These are phyloP conservation scores for Singerocomus rubriflavus DNA, from an alignment of 1,284 basidiomycete genomes.

Conservation along the genomic window DNA sequence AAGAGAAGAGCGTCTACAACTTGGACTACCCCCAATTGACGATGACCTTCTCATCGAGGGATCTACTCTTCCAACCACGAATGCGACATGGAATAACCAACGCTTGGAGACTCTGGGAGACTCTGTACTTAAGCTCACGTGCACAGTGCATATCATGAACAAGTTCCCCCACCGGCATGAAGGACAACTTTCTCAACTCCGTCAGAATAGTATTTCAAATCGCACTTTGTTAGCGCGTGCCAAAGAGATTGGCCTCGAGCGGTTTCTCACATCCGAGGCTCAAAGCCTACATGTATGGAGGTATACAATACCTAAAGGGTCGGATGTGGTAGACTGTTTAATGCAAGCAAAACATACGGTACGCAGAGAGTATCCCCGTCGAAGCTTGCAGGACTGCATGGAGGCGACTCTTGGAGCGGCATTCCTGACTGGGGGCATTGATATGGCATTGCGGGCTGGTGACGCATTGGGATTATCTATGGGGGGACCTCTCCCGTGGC, in stretches of 20 bases:
- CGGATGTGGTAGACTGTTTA: slow-evolving; percentile 29
- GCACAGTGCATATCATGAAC: slow-evolving; percentile 74
- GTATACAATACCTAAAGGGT: slow-evolving; percentile 43
- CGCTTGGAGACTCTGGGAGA: slow-evolving; percentile 83
- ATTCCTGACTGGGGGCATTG: slow-evolving; percentile 67
- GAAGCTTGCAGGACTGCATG: slow-evolving; percentile 82
- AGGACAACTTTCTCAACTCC: slow-evolving; percentile 68
- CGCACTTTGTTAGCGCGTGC: slow-evolving; percentile 64
- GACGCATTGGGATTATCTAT: slow-evolving; percentile 64
- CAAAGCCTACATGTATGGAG: slow-evolving; percentile 59
- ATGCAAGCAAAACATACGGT: slow-evolving; percentile 30
- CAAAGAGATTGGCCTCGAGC: slow-evolving; percentile 58
- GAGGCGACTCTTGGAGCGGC: slow-evolving; percentile 78
- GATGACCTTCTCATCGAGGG: slow-evolving; percentile 65
- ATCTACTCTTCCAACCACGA: slow-evolving; percentile 64
- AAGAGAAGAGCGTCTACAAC: slow-evolving; percentile 44
- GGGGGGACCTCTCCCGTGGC: slow-evolving; percentile 66
- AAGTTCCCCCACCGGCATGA: slow-evolving; percentile 74
- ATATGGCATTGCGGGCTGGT: slow-evolving; percentile 63
- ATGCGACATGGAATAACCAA: slow-evolving; percentile 71
- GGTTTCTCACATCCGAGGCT: slow-evolving; percentile 59
- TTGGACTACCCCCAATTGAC: slow-evolving; percentile 57
- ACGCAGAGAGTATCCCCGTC: slow-evolving; percentile 48
- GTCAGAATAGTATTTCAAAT: slow-evolving; percentile 66
- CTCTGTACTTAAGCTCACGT: slow-evolving; percentile 72